These are phyloP conservation scores for Apophysomyces trapeziformis DNA, from an alignment of 371 early-diverging fungal genomes.

Conservation along the genomic window DNA sequence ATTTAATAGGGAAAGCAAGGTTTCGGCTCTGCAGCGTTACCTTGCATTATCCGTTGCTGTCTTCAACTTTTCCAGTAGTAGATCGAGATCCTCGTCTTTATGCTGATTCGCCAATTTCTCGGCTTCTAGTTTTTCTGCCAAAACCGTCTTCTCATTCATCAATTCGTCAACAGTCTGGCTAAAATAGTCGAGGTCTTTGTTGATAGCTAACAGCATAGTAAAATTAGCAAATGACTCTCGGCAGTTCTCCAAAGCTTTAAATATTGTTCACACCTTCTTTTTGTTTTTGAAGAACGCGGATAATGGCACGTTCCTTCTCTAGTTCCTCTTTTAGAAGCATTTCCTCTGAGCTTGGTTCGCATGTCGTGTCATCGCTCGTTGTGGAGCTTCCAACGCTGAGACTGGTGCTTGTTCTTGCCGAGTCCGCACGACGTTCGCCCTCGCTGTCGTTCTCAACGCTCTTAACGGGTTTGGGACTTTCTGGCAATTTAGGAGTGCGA, in stretches of 20 bases:
- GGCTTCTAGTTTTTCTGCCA: constrained; percentile 37
- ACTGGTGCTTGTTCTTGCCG: not conserved
- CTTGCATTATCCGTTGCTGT: constrained; percentile 29
- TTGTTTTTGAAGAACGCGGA: constrained; percentile 42
- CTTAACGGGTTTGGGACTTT: not conserved
- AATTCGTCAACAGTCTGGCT: constrained; percentile 53
- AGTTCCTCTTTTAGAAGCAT: constrained; percentile 30
- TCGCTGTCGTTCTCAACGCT: constrained; percentile 1
- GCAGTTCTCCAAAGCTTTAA: no score
- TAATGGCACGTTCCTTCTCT: constrained; percentile 37
- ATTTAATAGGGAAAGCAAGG: not conserved
- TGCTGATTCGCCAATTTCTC: constrained; percentile 34
- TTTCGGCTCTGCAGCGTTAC: constrained; percentile 9
- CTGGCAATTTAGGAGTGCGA: not conserved
- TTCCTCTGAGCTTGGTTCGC: not conserved
- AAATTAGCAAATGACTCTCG: no score
- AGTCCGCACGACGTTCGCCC: not conserved
- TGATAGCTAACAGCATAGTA: constrained; percentile 32
- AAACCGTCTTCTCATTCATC: constrained; percentile 50
- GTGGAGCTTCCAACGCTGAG: constrained; percentile 3
- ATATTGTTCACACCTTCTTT: constrained; percentile 40
- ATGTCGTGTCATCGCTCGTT: constrained; percentile 2
- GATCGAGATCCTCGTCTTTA: constrained; percentile 35
- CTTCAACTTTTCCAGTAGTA: constrained; percentile 33
- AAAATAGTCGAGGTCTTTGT: constrained; percentile 53